A percentile compares a stretch with the other conserved stretches of the same genome.
phyloP scores from a whole-genome alignment of 2,329 filamentous ascomycete species.

The Colletotrichum incanum region DNA sequence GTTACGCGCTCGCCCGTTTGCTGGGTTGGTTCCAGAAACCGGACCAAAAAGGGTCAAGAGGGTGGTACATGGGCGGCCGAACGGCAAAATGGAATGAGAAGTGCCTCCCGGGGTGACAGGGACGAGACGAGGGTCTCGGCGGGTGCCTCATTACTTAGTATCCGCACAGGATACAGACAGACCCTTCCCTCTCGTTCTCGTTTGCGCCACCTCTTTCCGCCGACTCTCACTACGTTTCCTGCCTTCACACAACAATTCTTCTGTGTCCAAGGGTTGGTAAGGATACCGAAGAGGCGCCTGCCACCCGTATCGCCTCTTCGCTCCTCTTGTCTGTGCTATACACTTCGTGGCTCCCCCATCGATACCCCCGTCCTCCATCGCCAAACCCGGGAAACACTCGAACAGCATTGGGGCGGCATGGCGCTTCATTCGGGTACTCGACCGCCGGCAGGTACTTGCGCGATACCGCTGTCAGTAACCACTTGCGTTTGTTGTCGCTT shows the following conservation, averaged over 20 bases:
- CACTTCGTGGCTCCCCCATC: not conserved
- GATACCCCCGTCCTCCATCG: constrained; percentile 40
- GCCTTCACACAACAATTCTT: not conserved
- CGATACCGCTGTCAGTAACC: constrained; percentile 37
- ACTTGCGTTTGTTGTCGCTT: constrained; percentile 38
- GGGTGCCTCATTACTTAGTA: constrained; percentile 32
- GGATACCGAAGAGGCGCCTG: not conserved
- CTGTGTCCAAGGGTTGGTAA: not conserved
- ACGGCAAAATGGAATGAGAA: constrained; percentile 27
- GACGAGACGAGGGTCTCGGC: constrained; percentile 39
- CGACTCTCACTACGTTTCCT: not conserved
- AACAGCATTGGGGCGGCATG: constrained; percentile 49
- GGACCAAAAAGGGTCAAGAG: not conserved
- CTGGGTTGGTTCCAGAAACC: constrained; percentile 22
- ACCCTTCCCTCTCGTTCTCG: not conserved
- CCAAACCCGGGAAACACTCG: constrained; percentile 47
- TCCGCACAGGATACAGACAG: not conserved
- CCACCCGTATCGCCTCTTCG: not conserved
- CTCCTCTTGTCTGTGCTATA: not conserved
- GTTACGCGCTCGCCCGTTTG: constrained; percentile 2
- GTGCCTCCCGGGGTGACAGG: constrained; percentile 18
- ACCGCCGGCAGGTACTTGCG: constrained; percentile 36
- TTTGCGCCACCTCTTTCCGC: constrained; percentile 11
- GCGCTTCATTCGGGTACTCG: constrained; percentile 46
- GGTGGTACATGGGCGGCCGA: not conserved